phyloP scores from a whole-genome alignment of 495 filamentous ascomycete species.

The Aspergillus ostianus region DNA sequence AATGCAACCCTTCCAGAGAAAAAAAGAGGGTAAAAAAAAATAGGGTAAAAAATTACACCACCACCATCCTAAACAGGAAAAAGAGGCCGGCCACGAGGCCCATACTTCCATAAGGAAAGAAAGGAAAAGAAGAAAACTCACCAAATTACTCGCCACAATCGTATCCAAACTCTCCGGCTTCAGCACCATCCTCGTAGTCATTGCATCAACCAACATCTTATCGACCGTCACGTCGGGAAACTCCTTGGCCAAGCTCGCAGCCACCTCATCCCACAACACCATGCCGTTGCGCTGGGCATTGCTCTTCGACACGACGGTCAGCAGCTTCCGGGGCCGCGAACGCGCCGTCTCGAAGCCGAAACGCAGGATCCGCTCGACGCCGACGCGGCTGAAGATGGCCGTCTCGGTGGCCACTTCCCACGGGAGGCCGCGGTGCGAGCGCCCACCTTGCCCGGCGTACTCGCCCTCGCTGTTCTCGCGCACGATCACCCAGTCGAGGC shows the following conservation, averaged over 20 bases:
- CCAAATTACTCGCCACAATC: conserved; percentile 56
- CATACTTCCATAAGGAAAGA: too few relatives aligned
- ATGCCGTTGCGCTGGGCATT: conserved; percentile 59
- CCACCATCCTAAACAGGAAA: too few relatives aligned
- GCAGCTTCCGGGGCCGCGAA: conserved; percentile 43
- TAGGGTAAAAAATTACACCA: too few relatives aligned
- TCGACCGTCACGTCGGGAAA: conserved; percentile 54
- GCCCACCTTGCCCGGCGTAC: conserved; percentile 56
- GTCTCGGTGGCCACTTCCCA: conserved; percentile 56
- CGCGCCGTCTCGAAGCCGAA: conserved; percentile 55
- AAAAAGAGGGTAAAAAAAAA: not conserved
- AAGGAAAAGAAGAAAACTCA: not conserved
- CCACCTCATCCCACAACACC: conserved; percentile 58
- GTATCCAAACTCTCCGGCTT: conserved; percentile 55
- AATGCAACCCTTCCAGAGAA: not conserved
- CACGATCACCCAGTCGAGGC: conserved; percentile 57
- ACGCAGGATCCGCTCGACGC: conserved; percentile 54
- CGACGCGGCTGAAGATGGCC: conserved; percentile 53
- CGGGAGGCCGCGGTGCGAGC: conserved; percentile 46
- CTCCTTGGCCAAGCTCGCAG: conserved; percentile 41
- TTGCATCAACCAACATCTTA: conserved; percentile 61
- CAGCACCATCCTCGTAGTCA: conserved; percentile 57
- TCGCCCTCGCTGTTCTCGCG: conserved; percentile 60
- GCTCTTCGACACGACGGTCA: conserved; percentile 60
- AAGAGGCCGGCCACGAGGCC: not conserved